Evolutionary conservation across 139 green algal species (phyloP).

Genomic region (Bryopsis sp.): DNA sequence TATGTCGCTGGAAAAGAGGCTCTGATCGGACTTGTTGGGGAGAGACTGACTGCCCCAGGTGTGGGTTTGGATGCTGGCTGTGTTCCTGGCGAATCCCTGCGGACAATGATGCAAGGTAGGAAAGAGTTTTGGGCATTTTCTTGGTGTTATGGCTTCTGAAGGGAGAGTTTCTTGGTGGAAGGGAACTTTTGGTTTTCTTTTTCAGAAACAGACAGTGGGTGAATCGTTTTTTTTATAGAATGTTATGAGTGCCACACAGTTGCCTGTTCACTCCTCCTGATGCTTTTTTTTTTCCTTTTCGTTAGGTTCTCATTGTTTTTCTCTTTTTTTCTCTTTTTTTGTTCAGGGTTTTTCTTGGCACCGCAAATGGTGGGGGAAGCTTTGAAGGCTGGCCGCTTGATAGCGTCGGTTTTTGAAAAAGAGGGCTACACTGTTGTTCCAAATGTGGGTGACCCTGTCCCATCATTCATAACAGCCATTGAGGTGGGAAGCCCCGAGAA

Average conservation of each 20-base stretch:
- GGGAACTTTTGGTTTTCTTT: no score
- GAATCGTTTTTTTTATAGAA: no score
- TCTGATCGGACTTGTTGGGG: slow-evolving; percentile 56
- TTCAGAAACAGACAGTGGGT: no score
- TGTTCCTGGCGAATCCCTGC: slow-evolving; percentile 53
- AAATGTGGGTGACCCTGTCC: slow-evolving; percentile 24
- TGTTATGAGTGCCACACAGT: neutral
- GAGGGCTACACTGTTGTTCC: slow-evolving; percentile 52
- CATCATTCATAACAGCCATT: slow-evolving; percentile 82
- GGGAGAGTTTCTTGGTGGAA: no score
- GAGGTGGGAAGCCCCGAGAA: slow-evolving; percentile 47
- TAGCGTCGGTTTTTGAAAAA: slow-evolving; percentile 52
- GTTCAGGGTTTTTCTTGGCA: slow-evolving; percentile 65
- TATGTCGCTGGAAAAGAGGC: slow-evolving; percentile 80
- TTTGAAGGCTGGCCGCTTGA: slow-evolving; percentile 81
- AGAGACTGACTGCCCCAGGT: slow-evolving; percentile 75
- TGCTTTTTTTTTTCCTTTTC: no score
- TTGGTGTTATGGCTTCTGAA: no score
- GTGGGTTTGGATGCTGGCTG: slow-evolving; percentile 74
- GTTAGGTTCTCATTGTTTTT: no score
- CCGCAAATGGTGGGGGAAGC: slow-evolving; percentile 86
- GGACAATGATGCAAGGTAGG: slow-evolving; percentile 71
- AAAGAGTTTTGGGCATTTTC: no score
- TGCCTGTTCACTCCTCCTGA: neutral
- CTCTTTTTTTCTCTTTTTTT: no score